Evolutionary conservation across 306 rosid genomes (phyloP).

Genomic region (Senna tora): DNA sequence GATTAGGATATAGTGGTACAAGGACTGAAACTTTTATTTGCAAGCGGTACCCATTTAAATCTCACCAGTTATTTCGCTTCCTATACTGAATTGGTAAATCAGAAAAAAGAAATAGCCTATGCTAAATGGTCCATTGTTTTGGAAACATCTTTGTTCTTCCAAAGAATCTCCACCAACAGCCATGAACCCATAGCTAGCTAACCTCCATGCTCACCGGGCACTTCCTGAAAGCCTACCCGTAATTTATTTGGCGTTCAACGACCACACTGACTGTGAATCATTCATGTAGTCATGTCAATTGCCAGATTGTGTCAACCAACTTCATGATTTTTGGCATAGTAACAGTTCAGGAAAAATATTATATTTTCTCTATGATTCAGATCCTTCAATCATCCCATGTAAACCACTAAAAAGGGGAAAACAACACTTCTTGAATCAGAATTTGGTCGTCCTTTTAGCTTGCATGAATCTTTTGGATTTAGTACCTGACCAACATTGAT

Average conservation of each 20-base stretch:
- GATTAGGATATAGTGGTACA: slow-evolving; percentile 19
- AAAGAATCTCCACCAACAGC: slow-evolving; percentile 3
- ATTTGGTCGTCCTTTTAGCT: neutral
- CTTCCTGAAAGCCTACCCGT: neutral
- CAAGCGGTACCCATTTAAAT: neutral
- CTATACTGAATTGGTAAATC: neutral
- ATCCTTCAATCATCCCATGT: neutral
- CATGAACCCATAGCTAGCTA: slow-evolving; percentile 15
- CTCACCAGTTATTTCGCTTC: neutral
- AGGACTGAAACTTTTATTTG: neutral
- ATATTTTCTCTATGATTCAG: neutral
- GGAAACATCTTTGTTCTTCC: neutral
- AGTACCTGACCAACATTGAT: slow-evolving; percentile 3
- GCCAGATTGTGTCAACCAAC: neutral
- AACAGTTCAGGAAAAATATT: neutral
- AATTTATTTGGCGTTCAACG: neutral
- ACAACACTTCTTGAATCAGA: slow-evolving; percentile 14
- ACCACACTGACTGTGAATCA: neutral
- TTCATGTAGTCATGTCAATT: no score
- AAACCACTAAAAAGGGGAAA: neutral
- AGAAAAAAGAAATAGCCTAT: neutral
- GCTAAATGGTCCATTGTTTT: neutral
- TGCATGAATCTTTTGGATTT: slow-evolving; percentile 10
- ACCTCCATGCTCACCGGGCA: neutral
- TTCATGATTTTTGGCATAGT: slow-evolving; percentile 16